phyloP scores from a whole-genome alignment of 768 basidiomycete species.

The Russula foetens region DNA sequence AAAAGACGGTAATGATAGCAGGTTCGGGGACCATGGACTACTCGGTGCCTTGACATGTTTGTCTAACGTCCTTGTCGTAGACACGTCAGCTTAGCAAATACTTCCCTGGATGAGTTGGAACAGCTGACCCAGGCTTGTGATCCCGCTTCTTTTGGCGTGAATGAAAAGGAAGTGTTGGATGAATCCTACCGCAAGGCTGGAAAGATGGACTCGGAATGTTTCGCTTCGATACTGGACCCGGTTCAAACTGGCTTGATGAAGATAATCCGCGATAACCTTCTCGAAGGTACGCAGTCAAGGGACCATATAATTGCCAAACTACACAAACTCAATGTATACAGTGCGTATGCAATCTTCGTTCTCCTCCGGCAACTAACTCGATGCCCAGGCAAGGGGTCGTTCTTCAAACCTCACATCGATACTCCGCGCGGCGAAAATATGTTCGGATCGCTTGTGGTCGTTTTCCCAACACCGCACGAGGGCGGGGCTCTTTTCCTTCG shows the following conservation, averaged over 20 bases:
- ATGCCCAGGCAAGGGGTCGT: neutral
- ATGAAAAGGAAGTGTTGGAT: neutral
- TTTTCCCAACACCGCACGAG: conserved; percentile 29
- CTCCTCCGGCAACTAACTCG: no score
- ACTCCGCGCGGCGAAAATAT: neutral
- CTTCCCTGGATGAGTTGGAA: neutral
- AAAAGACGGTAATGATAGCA: neutral
- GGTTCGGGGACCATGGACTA: conserved; percentile 22
- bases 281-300: neutral
- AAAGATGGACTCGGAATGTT: neutral
- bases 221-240: neutral
- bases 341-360: neutral
- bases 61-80: neutral
- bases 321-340: neutral
- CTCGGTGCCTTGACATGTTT: neutral
- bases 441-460: neutral
- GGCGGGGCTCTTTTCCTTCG: conserved; percentile 37
- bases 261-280: neutral
- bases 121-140: neutral
- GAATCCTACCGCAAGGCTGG: neutral
- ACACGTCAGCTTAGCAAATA: neutral
- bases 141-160: neutral
- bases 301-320: neutral
- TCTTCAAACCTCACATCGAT: neutral
- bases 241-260: neutral